Conservation (phyloP, 2,329 filamentous ascomycete genomes). For the Truncatella angustata region DNA sequence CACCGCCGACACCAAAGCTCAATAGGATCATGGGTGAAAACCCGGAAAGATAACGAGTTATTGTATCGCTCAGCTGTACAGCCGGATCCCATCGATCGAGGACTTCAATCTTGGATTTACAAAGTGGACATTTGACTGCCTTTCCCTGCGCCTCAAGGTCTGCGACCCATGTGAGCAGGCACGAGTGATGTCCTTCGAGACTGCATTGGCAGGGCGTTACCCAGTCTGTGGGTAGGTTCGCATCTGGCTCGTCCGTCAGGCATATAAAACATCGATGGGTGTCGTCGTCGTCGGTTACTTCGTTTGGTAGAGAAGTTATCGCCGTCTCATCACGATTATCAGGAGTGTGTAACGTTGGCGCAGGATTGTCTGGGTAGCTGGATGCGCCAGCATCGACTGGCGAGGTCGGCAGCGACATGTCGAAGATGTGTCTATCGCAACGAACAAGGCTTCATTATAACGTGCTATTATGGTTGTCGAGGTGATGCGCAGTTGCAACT, state of each 20-base stretch:
- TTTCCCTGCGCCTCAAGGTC: conserved; percentile 71
- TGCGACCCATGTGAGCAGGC: conserved; percentile 85
- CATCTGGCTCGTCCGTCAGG: conserved; percentile 54
- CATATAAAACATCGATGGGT: conserved; percentile 61
- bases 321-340: conserved; percentile 11
- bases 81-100: conserved; percentile 72
- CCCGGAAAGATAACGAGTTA: conserved; percentile 55
- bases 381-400: neutral
- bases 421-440: too few relatives aligned
- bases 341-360: conserved; percentile 14
- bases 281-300: conserved; percentile 13
- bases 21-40: conserved; percentile 63
- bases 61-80: conserved; percentile 61
- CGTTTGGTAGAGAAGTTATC: neutral
- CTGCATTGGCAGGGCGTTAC: conserved; percentile 88
- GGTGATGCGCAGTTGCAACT: too few relatives aligned
- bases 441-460: too few relatives aligned
- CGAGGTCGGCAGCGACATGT: conserved; percentile 4
- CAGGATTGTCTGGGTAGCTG: conserved; percentile 7
- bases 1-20: conserved; percentile 53
- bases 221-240: conserved; percentile 59
- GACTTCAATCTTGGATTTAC: conserved; percentile 77
- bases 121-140: conserved; percentile 81
- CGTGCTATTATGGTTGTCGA: too few relatives aligned
- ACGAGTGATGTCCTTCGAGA: conserved; percentile 85